Evolutionary conservation across 2,329 filamentous ascomycete genomes (phyloP).

Genomic region (Aspergillus melleus): DNA sequence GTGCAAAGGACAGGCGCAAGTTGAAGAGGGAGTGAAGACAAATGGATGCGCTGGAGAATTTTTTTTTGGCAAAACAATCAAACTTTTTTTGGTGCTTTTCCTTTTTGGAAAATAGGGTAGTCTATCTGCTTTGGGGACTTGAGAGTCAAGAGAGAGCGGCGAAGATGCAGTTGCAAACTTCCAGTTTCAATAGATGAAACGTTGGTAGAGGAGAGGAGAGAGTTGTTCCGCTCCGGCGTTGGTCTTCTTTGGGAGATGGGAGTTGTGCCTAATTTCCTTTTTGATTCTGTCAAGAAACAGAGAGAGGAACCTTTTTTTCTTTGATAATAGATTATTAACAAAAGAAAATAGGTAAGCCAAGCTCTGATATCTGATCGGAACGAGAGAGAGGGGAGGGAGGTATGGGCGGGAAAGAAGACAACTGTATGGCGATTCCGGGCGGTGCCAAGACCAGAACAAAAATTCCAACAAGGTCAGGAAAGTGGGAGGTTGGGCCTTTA

Average conservation of each 20-base stretch:
- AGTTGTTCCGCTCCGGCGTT: background rate
- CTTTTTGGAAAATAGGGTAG: conserved; percentile 21
- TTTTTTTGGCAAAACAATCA: conserved; percentile 15
- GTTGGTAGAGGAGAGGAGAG: background rate
- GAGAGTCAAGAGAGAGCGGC: conserved; percentile 20
- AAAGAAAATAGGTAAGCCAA: conserved; percentile 11
- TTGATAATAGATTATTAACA: background rate
- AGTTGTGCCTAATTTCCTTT: background rate
- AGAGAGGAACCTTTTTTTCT: conserved; percentile 8
- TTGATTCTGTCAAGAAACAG: conserved; percentile 12
- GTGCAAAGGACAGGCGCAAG: conserved; percentile 10
- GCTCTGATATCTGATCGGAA: conserved; percentile 19
- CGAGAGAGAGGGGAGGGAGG: conserved; percentile 24
- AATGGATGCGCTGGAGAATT: conserved; percentile 13
- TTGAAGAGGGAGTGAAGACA: conserved; percentile 21
- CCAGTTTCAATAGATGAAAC: conserved; percentile 26
- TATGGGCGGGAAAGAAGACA: conserved; percentile 28
- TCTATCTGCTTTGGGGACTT: conserved; percentile 27
- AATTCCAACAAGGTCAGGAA: conserved; percentile 29
- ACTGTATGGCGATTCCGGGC: conserved; percentile 33
- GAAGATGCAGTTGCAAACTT: conserved; percentile 28
- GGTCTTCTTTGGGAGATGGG: conserved; percentile 2
- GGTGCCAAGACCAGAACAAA: conserved; percentile 43
- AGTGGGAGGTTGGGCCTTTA: conserved; percentile 42
- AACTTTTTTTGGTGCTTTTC: conserved; percentile 19